These are phyloP conservation scores for Fragaria vesca DNA, from an alignment of 306 rosid genomes.

Conservation along the genomic window DNA sequence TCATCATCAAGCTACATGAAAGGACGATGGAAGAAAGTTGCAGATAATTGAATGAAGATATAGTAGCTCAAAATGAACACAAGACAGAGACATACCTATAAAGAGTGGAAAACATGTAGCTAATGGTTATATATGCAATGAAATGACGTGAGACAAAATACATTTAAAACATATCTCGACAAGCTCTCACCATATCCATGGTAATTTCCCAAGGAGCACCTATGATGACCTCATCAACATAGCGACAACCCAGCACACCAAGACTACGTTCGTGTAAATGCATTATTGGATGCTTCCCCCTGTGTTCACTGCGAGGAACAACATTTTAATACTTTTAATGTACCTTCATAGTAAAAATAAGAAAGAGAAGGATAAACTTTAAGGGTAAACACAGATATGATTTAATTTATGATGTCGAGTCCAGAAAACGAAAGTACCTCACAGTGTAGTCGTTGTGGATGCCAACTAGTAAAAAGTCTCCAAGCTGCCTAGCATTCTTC, in stretches of 20 bases:
- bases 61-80: background rate
- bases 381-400: background rate
- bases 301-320: constrained; percentile 56
- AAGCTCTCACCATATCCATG: constrained; percentile 76
- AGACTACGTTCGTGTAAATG: constrained; percentile 97
- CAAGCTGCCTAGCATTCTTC: constrained; percentile 87
- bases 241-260: constrained; percentile 83
- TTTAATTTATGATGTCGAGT: constrained; percentile 13
- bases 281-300: constrained; percentile 90
- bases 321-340: constrained; percentile 7
- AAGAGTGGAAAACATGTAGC: background rate
- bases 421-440: constrained; percentile 50
- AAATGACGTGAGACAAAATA: background rate
- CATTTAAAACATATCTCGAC: background rate
- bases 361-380: background rate
- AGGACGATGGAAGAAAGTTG: background rate
- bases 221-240: constrained; percentile 96
- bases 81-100: background rate
- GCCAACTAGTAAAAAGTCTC: constrained; percentile 95
- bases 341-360: background rate
- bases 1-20: background rate
- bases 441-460: constrained; percentile 76
- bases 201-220: constrained; percentile 97
- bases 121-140: background rate
- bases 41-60: background rate